Evolutionary conservation across 495 filamentous ascomycete species (phyloP).

Genomic region (Neurospora terricola): DNA sequence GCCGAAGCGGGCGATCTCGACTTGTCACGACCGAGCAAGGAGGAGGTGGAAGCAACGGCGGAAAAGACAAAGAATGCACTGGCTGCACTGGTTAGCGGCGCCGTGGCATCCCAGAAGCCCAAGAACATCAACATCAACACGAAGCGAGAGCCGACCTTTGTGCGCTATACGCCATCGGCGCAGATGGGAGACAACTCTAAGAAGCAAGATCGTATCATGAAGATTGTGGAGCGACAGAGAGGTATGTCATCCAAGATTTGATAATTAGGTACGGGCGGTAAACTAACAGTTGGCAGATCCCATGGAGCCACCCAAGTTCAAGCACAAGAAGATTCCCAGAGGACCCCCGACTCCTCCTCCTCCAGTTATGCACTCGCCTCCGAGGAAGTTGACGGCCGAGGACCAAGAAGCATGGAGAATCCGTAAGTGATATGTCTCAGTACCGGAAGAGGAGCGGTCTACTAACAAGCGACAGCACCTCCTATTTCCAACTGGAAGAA

Average conservation of each 20-base stretch:
- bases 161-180: conserved; percentile 88
- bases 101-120: conserved; percentile 85
- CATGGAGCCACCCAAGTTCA: conserved; percentile 97
- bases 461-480: conserved; percentile 38
- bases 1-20: conserved; percentile 90
- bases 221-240: conserved; percentile 88
- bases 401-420: conserved; percentile 97
- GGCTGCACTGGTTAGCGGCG: conserved; percentile 69
- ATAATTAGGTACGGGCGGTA: neutral
- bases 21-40: conserved; percentile 75
- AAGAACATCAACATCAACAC: conserved; percentile 77
- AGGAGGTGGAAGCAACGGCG: conserved; percentile 70
- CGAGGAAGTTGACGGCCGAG: conserved; percentile 88
- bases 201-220: conserved; percentile 95
- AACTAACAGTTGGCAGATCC: conserved; percentile 47
- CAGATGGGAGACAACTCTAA: conserved; percentile 89
- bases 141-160: conserved; percentile 83
- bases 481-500: conserved; percentile 99
- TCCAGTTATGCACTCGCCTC: conserved; percentile 91
- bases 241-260: conserved; percentile 7
- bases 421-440: conserved; percentile 5
- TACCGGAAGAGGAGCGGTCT: neutral
- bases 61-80: conserved; percentile 84
- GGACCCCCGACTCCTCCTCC: conserved; percentile 89
- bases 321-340: conserved; percentile 95